Evolutionary conservation across 495 filamentous ascomycete species (phyloP).

Genomic region (Xylaria longipes): DNA sequence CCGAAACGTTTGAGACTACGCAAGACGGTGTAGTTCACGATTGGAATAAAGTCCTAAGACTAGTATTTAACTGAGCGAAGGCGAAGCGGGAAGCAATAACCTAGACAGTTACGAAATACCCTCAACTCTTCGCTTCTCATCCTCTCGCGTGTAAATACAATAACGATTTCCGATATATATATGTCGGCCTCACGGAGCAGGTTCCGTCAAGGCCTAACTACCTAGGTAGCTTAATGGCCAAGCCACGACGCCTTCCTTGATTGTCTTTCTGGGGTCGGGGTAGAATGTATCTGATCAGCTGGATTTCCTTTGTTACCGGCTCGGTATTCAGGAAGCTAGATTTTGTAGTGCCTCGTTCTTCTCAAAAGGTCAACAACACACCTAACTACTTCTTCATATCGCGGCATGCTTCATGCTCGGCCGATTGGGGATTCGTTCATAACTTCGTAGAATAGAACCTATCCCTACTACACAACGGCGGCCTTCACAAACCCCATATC

Average conservation of each 20-base stretch:
- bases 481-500: conserved; percentile 35
- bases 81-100: neutral
- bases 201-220: neutral
- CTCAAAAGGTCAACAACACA: neutral
- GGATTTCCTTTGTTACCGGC: too few species aligned
- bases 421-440: neutral
- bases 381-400: neutral
- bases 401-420: neutral
- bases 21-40: neutral
- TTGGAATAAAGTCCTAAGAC: neutral
- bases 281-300: neutral
- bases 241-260: neutral
- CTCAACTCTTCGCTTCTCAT: neutral
- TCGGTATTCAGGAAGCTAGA: neutral
- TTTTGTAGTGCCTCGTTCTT: neutral
- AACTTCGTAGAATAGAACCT: neutral
- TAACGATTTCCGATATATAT: neutral
- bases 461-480: conserved; percentile 29
- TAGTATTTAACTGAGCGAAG: neutral
- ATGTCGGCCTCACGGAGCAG: neutral
- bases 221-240: neutral
- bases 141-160: neutral
- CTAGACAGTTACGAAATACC: too few species aligned
- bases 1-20: neutral
- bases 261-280: neutral